A percentile compares a stretch with the other conserved stretches of the same genome.
phyloP scores from a whole-genome alignment of 352 stramenopile genomes.

The Phytophthora tentaculata region DNA sequence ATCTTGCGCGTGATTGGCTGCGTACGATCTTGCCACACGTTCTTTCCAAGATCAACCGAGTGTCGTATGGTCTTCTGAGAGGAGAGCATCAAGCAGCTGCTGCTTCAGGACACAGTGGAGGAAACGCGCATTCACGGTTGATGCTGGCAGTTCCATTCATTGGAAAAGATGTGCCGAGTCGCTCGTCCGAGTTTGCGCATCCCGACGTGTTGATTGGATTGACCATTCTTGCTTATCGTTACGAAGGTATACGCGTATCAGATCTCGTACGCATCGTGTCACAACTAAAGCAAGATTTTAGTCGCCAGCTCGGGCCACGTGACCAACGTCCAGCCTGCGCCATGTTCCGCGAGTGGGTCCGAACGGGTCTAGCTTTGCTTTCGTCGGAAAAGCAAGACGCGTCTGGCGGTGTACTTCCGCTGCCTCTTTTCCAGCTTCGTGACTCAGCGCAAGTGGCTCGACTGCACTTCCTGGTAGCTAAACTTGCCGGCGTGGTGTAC shows the following conservation, averaged over 20 bases:
- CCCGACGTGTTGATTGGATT: conserved; percentile 96
- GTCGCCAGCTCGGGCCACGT: conserved; percentile 79
- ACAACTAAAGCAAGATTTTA: conserved; percentile 90
- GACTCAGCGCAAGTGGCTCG: conserved; percentile 96
- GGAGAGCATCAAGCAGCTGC: conserved; percentile 62
- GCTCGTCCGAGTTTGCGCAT: conserved; percentile 99
- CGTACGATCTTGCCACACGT: conserved; percentile 98
- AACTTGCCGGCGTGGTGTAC: conserved; percentile 94
- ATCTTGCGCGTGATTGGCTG: conserved; percentile 97
- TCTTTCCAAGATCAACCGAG: conserved; percentile 99
- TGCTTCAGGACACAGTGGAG: conserved; percentile 56
- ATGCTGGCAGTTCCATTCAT: conserved; percentile 99
- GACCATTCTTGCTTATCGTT: conserved; percentile 92
- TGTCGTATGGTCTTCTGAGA: conserved; percentile 97
- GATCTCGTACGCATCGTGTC: conserved; percentile 89
- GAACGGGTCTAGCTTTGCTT: conserved; percentile 46
- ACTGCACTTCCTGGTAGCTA: conserved; percentile 94
- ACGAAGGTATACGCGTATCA: conserved; percentile 87
- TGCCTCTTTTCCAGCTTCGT: conserved; percentile 97
- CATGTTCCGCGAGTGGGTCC: conserved; percentile 84
- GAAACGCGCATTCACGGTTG: conserved; percentile 96
- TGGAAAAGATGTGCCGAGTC: conserved; percentile 98
- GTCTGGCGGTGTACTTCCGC: conserved; percentile 80
- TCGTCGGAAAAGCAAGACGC: conserved; percentile 35
- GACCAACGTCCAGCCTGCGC: conserved; percentile 80